These are phyloP conservation scores for Rubia peregrina DNA, from an alignment of 305 asterid species.

Conservation along the genomic window DNA sequence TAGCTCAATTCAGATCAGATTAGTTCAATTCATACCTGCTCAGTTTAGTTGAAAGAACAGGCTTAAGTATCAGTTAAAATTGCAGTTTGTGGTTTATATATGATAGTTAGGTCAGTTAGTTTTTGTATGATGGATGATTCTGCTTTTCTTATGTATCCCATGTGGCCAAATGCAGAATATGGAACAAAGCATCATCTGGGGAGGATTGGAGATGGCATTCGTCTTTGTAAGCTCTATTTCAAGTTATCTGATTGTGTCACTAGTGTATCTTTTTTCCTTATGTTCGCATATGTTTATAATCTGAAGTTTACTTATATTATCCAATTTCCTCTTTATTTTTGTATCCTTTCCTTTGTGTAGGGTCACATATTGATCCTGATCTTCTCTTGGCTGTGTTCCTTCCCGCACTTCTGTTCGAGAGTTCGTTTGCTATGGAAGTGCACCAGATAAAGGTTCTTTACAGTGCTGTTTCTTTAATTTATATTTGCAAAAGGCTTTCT, in stretches of 20 bases:
- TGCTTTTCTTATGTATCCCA: conserved; percentile 12
- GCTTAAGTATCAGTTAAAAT: too few species aligned
- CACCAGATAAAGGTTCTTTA: conserved; percentile 88
- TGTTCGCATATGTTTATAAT: neutral
- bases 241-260: neutral
- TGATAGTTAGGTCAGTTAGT: neutral
- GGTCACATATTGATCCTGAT: conserved; percentile 89
- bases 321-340: neutral
- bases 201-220: conserved; percentile 80
- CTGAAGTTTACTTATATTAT: neutral
- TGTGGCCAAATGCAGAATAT: conserved; percentile 43
- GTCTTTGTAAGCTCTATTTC: conserved; percentile 58
- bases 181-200: conserved; percentile 78
- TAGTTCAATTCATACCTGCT: too few species aligned
- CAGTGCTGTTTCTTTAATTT: neutral
- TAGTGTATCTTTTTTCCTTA: neutral
- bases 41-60: too few species aligned
- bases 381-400: conserved; percentile 95
- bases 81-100: too few species aligned
- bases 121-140: neutral
- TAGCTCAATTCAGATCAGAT: too few species aligned
- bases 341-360: conserved; percentile 29
- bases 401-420: conserved; percentile 97
- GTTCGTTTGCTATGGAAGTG: conserved; percentile 89
- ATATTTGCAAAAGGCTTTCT: neutral